Percentiles rank a stretch among this genome's conserved stretches.
phyloP scores from a whole-genome alignment of 768 basidiomycete species.

The Neoboletus subvelutipes region DNA sequence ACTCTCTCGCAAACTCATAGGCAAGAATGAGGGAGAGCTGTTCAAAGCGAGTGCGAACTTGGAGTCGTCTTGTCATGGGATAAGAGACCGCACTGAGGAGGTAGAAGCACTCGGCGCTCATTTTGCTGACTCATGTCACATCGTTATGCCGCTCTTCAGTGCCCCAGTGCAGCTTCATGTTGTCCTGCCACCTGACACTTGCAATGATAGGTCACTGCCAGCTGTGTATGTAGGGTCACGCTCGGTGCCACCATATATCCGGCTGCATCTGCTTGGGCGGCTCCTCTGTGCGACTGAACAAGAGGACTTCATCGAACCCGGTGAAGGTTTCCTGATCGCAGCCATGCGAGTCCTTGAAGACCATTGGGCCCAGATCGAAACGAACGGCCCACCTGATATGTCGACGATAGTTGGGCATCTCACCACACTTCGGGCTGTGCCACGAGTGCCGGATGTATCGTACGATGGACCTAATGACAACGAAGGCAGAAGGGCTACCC shows the following conservation, averaged over 20 bases:
- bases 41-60: conserved; percentile 37
- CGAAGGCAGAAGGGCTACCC: neutral
- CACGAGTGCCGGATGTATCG: conserved; percentile 16
- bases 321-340: conserved; percentile 72
- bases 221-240: conserved; percentile 75
- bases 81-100: conserved; percentile 38
- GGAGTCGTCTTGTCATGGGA: conserved; percentile 7
- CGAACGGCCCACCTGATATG: conserved; percentile 74
- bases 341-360: conserved; percentile 69
- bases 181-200: conserved; percentile 43
- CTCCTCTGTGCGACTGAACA: conserved; percentile 57
- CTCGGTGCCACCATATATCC: conserved; percentile 73
- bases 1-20: conserved; percentile 56
- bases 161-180: conserved; percentile 68
- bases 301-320: conserved; percentile 57
- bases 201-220: conserved; percentile 48
- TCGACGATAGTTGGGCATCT: conserved; percentile 53
- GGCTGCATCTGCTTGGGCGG: conserved; percentile 73
- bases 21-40: conserved; percentile 33
- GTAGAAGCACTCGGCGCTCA: conserved; percentile 56
- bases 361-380: conserved; percentile 64
- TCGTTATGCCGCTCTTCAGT: conserved; percentile 63
- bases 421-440: conserved; percentile 11
- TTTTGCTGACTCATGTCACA: conserved; percentile 44
- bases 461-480: conserved; percentile 1